Conservation (phyloP, 306 rosid species). For the Cucumis sativus region DNA sequence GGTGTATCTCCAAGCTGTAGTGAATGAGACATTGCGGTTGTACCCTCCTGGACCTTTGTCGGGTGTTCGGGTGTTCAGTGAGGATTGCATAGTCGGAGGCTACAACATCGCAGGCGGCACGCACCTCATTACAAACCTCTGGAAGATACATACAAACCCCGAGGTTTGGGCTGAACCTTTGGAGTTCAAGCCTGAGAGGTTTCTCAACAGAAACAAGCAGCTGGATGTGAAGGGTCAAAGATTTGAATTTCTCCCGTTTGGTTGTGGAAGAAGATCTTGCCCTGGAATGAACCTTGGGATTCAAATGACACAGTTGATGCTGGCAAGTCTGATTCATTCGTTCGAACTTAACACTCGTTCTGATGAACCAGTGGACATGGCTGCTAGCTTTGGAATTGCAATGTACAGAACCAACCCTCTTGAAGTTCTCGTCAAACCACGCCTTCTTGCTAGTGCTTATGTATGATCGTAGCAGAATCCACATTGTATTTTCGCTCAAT, state of each 20-base stretch:
- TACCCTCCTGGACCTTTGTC: slow-evolving; percentile 34
- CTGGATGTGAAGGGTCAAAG: slow-evolving; percentile 16
- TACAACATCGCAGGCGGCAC: slow-evolving; percentile 32
- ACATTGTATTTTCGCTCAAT: background rate
- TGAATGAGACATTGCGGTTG: slow-evolving; percentile 38
- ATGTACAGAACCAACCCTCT: background rate
- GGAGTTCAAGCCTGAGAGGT: slow-evolving; percentile 27
- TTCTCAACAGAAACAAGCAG: slow-evolving; percentile 4
- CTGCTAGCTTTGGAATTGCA: background rate
- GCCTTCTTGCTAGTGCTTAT: background rate
- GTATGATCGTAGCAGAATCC: background rate
- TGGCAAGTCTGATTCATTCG: slow-evolving; percentile 15
- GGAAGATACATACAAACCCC: slow-evolving; percentile 37
- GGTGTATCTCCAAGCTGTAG: slow-evolving; percentile 38
- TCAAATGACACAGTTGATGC: background rate
- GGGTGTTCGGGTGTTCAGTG: slow-evolving; percentile 18
- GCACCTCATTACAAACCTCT: slow-evolving; percentile 25
- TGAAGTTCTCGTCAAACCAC: background rate
- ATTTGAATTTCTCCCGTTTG: slow-evolving; percentile 23
- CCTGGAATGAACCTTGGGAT: slow-evolving; percentile 17
- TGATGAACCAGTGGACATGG: background rate
- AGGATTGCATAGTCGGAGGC: slow-evolving; percentile 31
- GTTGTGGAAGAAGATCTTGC: slow-evolving; percentile 30
- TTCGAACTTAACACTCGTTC: background rate
- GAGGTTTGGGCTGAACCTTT: slow-evolving; percentile 9